Conservation (phyloP, 352 stramenopile genomes). For the Phytopythium kandeliae region DNA sequence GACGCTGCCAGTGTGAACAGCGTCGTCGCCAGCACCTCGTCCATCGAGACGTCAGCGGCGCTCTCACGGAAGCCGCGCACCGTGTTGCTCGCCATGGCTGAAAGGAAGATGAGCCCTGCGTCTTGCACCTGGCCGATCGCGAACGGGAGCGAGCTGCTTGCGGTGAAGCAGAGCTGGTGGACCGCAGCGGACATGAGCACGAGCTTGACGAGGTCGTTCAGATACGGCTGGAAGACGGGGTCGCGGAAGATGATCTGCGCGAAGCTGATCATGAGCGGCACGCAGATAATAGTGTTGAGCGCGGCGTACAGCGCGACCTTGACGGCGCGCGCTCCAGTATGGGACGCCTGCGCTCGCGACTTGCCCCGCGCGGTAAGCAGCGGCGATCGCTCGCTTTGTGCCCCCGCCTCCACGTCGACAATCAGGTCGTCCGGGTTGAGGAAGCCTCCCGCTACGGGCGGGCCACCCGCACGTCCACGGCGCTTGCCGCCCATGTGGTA, state of each 20-base stretch:
- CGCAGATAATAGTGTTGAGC: slow-evolving; percentile 93
- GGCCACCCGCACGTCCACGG: slow-evolving; percentile 5
- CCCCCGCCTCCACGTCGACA: slow-evolving; percentile 15
- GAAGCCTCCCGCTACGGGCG: neutral
- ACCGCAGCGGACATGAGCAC: slow-evolving; percentile 83
- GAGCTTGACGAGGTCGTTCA: slow-evolving; percentile 93
- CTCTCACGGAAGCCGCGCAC: slow-evolving; percentile 64
- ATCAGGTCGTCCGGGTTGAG: slow-evolving; percentile 21
- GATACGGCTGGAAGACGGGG: slow-evolving; percentile 88
- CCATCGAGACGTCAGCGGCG: slow-evolving; percentile 64
- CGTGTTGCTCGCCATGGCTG: slow-evolving; percentile 91
- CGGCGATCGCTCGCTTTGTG: slow-evolving; percentile 11
- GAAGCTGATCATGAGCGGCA: slow-evolving; percentile 91
- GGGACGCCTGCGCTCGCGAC: slow-evolving; percentile 9
- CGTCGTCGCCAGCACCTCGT: slow-evolving; percentile 89
- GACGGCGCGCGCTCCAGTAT: slow-evolving; percentile 10
- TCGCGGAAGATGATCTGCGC: slow-evolving; percentile 95
- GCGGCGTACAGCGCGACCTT: slow-evolving; percentile 84
- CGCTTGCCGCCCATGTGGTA: slow-evolving; percentile 27
- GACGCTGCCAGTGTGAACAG: slow-evolving; percentile 91
- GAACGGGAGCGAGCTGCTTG: slow-evolving; percentile 93
- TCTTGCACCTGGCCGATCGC: slow-evolving; percentile 98
- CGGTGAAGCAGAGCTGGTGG: slow-evolving; percentile 81
- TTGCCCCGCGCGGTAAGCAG: slow-evolving; percentile 13
- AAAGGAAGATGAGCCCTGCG: slow-evolving; percentile 98